phyloP scores from a whole-genome alignment of 345 rosid genomes.

The Reutealis trisperma region DNA sequence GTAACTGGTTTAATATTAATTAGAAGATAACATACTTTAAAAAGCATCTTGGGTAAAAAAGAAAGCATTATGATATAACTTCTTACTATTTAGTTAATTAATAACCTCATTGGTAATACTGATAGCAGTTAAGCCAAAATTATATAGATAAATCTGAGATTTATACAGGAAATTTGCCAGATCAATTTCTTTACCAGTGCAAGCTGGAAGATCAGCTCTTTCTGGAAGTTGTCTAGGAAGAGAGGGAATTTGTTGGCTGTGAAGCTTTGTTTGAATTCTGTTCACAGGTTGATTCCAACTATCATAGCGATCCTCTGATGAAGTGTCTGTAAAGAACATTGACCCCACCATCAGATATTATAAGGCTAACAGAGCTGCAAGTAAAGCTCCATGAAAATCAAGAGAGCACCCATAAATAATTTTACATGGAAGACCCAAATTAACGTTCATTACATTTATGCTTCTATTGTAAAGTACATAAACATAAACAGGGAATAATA shows the following conservation, averaged over 20 bases:
- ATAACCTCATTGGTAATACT: neutral
- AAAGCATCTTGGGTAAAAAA: neutral
- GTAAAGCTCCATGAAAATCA: slow-evolving; percentile 12
- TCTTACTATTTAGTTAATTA: neutral
- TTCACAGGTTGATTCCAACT: slow-evolving; percentile 45
- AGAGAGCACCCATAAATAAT: neutral
- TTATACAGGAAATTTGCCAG: neutral
- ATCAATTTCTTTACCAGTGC: slow-evolving; percentile 54
- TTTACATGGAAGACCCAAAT: neutral
- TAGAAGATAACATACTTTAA: no score
- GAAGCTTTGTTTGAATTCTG: slow-evolving; percentile 56
- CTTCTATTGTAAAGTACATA: neutral
- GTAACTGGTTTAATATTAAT: neutral
- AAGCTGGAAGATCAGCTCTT: slow-evolving; percentile 88
- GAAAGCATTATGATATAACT: neutral
- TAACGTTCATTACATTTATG: neutral
- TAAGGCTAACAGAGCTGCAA: neutral
- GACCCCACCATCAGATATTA: slow-evolving; percentile 15
- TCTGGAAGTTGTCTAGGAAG: slow-evolving; percentile 86
- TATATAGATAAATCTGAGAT: neutral
- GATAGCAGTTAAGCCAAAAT: neutral
- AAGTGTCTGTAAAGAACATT: slow-evolving; percentile 49
- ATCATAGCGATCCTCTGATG: slow-evolving; percentile 52
- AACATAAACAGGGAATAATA: neutral
- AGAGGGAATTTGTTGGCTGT: slow-evolving; percentile 50